Base-by-base conservation (phyloP, 176 grass and related monocot genomes). In the Eremochloa ophiuroides region DNA sequence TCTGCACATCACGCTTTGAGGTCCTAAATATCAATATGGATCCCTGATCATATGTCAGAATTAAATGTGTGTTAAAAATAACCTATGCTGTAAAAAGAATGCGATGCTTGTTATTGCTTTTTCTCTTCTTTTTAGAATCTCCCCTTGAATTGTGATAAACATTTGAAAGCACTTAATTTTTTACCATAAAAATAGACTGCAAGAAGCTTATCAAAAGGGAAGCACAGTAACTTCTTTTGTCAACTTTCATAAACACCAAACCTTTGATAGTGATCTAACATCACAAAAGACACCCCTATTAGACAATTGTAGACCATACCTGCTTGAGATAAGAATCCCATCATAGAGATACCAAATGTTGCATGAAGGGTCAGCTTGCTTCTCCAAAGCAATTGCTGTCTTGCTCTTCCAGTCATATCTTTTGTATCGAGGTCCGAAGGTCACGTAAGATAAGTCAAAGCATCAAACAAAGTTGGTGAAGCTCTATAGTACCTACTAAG, bases 321-420 rank as follows among this genome's bases (percentile, higher is more conserved):
- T 84, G 82, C 60, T 84, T 0, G 34, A 75, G 40, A 84, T 50
- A 3, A 84, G 35, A 84, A 16, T 70, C 29, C 82, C 62, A 0
- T 76, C 7, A 66, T 76, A 4, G 2, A 84, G 72, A 39, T 76
- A 76, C 18, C 76, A 3, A 58, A 84, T 84, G 37, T 84, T 58
- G 62, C 72, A 84, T 40, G 73, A 67, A 55, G 42, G 37, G 30
- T 84, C 62, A 13, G 72, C 82, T 58, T 76, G 59, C 66, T 76
- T 67, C 34, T 76, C 72, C 62, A 84, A 76, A 66, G 33, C 12
- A 3, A 43, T 17, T 76, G 47, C 44, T 58, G 62, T 75, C 72
- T 56, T 84, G 44, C 46, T 43, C 82, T 43, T 76, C 82, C 82
- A 66, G 73, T 56, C 46, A 66, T 42, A 6, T 76, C 59, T 82